Base-by-base conservation (phyloP, 2,329 filamentous ascomycete species). In the Aspergillus arachidicola region DNA sequence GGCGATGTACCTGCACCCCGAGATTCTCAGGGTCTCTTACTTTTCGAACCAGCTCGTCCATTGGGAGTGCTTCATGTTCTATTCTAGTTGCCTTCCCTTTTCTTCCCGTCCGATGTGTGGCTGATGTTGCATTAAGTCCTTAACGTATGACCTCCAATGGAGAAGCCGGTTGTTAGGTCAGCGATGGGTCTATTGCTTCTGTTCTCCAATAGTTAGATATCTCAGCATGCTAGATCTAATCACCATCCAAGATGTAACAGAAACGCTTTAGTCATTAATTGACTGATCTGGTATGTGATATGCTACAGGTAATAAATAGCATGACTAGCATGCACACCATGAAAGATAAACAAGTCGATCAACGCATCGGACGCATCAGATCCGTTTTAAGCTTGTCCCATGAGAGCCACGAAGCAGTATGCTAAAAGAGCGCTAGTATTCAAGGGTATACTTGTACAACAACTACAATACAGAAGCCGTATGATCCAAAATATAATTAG, bases 361-460 rank as follows among this genome's bases (percentile, higher is more conserved):
- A 53, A 26, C 28, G 21, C 21, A 34, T 21, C 51, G n/a, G 51
- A 55, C n/a, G 7, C 21, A 34, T 55, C 51, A 55, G 11, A 41
- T 38, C 6, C 45, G 26, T 48, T 26, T 23, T 48, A 26, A 48
- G 45, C 12, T 34, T 32, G 26, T 51, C 48, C 48, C 28, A 30
- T 14, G 16, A 53, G 32, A 58, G 32, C 23, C 23, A 21, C 53
- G 36, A 30, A 41, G 14, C 32, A 50, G 30, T 23, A 58, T 43
- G 19, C 28, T 21, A 41, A 53, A 45, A 61, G 36, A 61, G 32
- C 41, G 36, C 38, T 36, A 21, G 68, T 51, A 72, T 73, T 70
- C 64, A 48, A 72, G 70, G 70, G 66, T 74, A 74, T 74, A 73
- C 65, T 64, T 64, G 65, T 66, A 72, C 68, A 71, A 65, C 53